phyloP scores from a whole-genome alignment of 306 rosid species.

The Erythrophleum fordii region DNA sequence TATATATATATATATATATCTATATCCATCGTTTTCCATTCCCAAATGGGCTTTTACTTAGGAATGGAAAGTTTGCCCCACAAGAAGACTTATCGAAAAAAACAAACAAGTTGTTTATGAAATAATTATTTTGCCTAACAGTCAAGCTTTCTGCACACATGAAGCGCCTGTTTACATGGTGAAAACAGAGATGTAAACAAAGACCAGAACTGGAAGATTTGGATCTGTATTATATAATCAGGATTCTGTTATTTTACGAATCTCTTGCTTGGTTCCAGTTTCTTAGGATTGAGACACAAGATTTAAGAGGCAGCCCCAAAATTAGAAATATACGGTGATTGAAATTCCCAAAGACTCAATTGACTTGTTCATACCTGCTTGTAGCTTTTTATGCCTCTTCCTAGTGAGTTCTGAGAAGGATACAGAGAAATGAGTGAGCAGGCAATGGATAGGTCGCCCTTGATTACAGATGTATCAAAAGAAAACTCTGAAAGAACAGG shows the following conservation, averaged over 20 bases:
- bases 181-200: too few relatives aligned
- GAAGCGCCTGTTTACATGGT: not conserved
- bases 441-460: not conserved
- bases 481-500: constrained; percentile 36
- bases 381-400: not conserved
- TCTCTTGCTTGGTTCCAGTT: not conserved
- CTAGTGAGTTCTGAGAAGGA: not conserved
- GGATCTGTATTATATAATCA: not conserved
- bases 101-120: too few relatives aligned
- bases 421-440: constrained; percentile 13
- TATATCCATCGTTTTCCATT: too few relatives aligned
- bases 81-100: too few relatives aligned
- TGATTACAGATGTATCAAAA: not conserved
- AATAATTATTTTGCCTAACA: not conserved
- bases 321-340: not conserved
- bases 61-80: too few relatives aligned
- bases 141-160: not conserved
- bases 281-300: not conserved
- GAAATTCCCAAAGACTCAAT: not conserved
- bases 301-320: not conserved
- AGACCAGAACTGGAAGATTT: not conserved
- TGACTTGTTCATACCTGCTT: not conserved
- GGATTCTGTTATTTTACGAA: too few relatives aligned
- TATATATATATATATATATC: too few relatives aligned
- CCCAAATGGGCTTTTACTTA: too few relatives aligned